Percentiles rank a stretch among this genome's conserved stretches.
Evolutionary conservation across 169 alveolate genomes (phyloP).

Genomic region (Neospora caninum): DNA sequence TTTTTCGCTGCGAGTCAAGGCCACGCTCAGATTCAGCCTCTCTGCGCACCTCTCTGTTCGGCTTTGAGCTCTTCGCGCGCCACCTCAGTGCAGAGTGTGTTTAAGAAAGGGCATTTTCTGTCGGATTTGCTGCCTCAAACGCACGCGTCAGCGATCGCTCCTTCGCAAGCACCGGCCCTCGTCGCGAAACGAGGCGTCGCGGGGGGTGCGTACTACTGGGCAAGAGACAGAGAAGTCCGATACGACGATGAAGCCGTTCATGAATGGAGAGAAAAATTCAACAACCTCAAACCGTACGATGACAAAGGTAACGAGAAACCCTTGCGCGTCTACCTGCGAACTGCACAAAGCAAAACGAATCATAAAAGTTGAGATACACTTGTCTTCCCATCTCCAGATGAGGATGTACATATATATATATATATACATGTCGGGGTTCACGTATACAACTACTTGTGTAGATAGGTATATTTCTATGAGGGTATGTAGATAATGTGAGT

Average conservation of each 20-base stretch:
- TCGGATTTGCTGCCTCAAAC: too few species aligned
- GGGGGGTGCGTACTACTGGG: conserved; percentile 3
- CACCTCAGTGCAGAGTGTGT: too few species aligned
- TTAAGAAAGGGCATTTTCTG: too few species aligned
- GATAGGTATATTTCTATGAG: too few species aligned
- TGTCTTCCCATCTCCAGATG: not conserved
- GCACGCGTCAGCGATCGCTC: too few species aligned
- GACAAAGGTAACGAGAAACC: not conserved
- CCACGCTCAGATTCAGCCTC: too few species aligned
- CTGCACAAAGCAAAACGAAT: not conserved
- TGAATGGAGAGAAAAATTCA: not conserved
- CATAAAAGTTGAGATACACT: not conserved
- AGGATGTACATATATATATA: not conserved
- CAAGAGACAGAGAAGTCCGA: not conserved
- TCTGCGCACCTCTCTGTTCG: too few species aligned
- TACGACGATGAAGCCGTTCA: not conserved
- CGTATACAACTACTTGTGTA: too few species aligned
- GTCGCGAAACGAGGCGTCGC: not conserved
- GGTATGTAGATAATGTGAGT: too few species aligned
- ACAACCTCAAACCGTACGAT: not conserved
- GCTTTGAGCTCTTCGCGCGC: too few species aligned
- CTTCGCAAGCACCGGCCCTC: too few species aligned
- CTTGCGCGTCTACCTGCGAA: not conserved
- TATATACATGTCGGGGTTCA: not conserved
- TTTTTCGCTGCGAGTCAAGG: too few species aligned